Base-by-base conservation (phyloP, 2,329 filamentous ascomycete species). In the Clonostachys rosea region DNA sequence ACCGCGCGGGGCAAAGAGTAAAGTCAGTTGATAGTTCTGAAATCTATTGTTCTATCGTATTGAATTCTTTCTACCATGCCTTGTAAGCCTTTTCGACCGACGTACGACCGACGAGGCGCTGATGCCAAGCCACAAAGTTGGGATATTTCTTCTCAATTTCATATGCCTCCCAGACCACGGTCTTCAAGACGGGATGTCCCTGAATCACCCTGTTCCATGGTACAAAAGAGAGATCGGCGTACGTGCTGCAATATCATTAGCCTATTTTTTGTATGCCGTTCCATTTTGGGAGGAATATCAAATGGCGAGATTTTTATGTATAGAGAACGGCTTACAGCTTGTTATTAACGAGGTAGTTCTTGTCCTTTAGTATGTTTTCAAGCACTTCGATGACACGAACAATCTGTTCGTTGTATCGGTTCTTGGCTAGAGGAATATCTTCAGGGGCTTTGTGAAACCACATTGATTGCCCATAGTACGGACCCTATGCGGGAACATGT, bases 401-500 rank as follows among this genome's bases (percentile, higher is more conserved):
- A 7, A 46, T 17, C 20, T 46, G 14, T n/a, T 46, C 24, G 35
- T 40, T 16, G 20, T 46, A 46, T 36, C 44, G 44, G 6, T 37
- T 24, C 20, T 24, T 16, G 16, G 35, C 44, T 2, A 18, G n/a
- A 35, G 44, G 37, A 4, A 40, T 30, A 13, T 46, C 10, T n/a
- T 46, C 34, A 8, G 13, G 18, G 33, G 40, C 64, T 36, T 5
- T 43, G 18, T 43, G 9, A 58, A 74, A 74, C 65, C 67, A 68
- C 13, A 47, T 52, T 8, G 50, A 52, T 51, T 74, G 67, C 4
- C 71, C 72, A 43, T 58, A 75, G 53, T 74, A 76, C 0, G 70
- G 71, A 1, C 69, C 71, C 54, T 73, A 63, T 8, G 68, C 68
- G 44, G 58, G 9, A 11, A 30, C 9, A 30, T 30, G 24, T 30